phyloP scores from a whole-genome alignment of 2,329 filamentous ascomycete genomes.

The Ophiostoma piceae region DNA sequence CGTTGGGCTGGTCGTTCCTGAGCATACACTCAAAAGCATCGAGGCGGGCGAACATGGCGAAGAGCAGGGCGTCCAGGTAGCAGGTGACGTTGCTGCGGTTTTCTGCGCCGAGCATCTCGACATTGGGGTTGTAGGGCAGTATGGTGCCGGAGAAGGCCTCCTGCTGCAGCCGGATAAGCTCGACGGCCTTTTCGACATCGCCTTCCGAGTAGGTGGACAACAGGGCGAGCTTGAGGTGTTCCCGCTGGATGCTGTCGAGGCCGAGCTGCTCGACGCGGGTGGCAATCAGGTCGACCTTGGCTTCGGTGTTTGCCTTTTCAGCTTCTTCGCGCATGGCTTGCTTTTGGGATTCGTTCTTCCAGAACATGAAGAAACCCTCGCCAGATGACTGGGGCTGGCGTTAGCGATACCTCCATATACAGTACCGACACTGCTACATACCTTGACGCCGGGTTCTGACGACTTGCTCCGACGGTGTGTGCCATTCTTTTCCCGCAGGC shows the following conservation, averaged over 20 bases:
- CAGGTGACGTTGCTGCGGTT: constrained; percentile 88
- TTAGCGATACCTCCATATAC: not conserved
- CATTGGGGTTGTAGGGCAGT: constrained; percentile 64
- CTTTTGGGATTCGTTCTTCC: constrained; percentile 57
- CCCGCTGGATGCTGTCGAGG: constrained; percentile 47
- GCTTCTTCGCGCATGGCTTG: constrained; percentile 50
- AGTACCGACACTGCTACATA: constrained; percentile 30
- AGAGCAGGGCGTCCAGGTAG: constrained; percentile 84
- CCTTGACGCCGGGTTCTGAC: constrained; percentile 50
- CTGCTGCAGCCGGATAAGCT: constrained; percentile 71
- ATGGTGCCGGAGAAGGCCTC: constrained; percentile 77
- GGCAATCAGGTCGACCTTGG: constrained; percentile 30
- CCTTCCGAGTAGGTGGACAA: constrained; percentile 61
- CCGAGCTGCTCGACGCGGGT: constrained; percentile 41
- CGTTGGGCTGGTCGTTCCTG: constrained; percentile 71
- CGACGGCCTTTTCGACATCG: constrained; percentile 67
- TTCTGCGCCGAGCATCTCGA: constrained; percentile 74
- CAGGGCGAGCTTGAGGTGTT: constrained; percentile 53
- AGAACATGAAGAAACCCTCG: constrained; percentile 58
- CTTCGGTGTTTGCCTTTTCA: constrained; percentile 37
- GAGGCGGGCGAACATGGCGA: constrained; percentile 90
- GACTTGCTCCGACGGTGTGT: constrained; percentile 52
- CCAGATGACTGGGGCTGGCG: constrained; percentile 39
- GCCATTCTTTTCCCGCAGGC: constrained; percentile 61
- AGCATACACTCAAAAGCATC: constrained; percentile 91